Evolutionary conservation across 352 stramenopile genomes (phyloP), one percentile per base, ranked within the genome.

Genomic region (Elongisporangium senticosum): DNA sequence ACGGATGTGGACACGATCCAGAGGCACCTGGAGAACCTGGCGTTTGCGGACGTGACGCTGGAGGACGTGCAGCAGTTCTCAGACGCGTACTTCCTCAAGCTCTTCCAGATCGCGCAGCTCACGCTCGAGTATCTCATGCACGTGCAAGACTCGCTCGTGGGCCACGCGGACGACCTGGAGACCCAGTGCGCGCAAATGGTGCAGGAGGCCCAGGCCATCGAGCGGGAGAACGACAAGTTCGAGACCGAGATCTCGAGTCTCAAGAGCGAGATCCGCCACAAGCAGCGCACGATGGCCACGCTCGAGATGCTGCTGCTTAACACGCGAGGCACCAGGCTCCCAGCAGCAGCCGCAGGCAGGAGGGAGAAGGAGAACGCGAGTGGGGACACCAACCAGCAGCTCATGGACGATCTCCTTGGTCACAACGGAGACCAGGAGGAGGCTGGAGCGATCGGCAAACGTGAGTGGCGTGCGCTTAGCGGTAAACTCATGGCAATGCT

Each of bases 11-110:
- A 86, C 62, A 72, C 68, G 11, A 87, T 90, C 51, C 83, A 93
- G 66, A 69, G 65, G 4, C 82, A 92, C 58, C 24, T 94, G 39
- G 84, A 94, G 57, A 94, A 94, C 65, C 39, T 94, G 24, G 72
- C 80, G 2, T 94, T 94, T 61, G 77, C 84, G 14, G 84, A 94
- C 56, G 79, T 94, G 21, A 92, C 84, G 7, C 51, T 91, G 24
- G 82, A 94, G 14, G 84, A 94, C 33, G 80, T 94, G 8, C 74
- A 94, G 63, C 79, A 90, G 28, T 94, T 90, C 58, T 94, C 84
- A 15, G 84, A 94, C 54, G 71, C 75, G 14, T 92, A 94, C 58
- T 94, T 94, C 55, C 74, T 94, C 28, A 94, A 94, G 55, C 57
- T 94, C 7, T 94, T 94, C 58, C 84, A 94, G 61, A 87, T 94